phyloP scores from a whole-genome alignment of 768 basidiomycete genomes.

The Lactifluus echinatus region DNA sequence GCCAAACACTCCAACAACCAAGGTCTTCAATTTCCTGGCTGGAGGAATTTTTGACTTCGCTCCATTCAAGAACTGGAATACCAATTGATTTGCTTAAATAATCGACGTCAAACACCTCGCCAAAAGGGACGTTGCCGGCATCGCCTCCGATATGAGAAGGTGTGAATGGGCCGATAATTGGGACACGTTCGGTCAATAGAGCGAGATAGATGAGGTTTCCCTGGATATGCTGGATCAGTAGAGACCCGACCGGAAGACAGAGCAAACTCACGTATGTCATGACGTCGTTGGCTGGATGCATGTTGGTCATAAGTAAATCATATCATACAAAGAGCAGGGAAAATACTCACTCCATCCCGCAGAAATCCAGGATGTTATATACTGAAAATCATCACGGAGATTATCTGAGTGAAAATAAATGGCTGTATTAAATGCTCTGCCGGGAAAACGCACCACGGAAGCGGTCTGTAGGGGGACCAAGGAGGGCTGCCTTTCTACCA shows the following conservation, averaged over 20 bases:
- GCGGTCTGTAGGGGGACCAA: conserved; percentile 44
- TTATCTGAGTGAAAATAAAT: conserved; percentile 38
- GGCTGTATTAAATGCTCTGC: too few relatives aligned
- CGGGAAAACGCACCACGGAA: conserved; percentile 40
- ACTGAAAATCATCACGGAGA: conserved; percentile 48
- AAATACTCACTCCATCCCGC: conserved; percentile 58
- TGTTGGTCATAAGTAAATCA: neutral
- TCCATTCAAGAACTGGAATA: conserved; percentile 34
- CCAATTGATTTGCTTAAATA: conserved; percentile 31
- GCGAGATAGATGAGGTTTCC: conserved; percentile 37
- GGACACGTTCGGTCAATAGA: conserved; percentile 31
- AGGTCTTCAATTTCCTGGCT: conserved; percentile 29
- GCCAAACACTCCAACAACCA: conserved; percentile 39
- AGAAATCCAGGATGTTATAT: conserved; percentile 65
- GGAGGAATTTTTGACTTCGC: conserved; percentile 32
- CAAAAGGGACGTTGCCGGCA: conserved; percentile 28
- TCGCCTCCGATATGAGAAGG: conserved; percentile 33
- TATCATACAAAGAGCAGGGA: neutral
- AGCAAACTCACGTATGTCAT: conserved; percentile 53
- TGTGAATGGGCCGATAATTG: conserved; percentile 34
- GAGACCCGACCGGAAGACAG: neutral
- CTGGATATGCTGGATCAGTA: conserved; percentile 10
- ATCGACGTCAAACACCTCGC: conserved; percentile 37
- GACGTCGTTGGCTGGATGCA: conserved; percentile 56
- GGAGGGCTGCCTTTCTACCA: conserved; percentile 11